These are phyloP conservation scores for Sphaerobolus stellatus DNA, from an alignment of 1,284 basidiomycete genomes.

Conservation along the genomic window DNA sequence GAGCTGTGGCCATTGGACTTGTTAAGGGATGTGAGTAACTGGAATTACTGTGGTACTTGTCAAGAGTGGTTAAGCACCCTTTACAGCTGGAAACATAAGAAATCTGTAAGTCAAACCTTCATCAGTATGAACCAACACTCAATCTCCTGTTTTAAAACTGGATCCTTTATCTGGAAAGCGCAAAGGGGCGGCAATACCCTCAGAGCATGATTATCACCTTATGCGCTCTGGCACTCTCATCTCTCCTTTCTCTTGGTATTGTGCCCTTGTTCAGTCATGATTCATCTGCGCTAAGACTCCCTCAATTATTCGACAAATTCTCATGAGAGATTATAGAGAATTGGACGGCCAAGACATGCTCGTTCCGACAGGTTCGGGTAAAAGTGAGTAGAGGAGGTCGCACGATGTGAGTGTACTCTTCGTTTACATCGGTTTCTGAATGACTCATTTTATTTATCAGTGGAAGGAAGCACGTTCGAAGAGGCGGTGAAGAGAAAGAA, in stretches of 20 bases:
- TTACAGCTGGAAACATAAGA: slow-evolving; percentile 36
- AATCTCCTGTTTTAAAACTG: slow-evolving; percentile 34
- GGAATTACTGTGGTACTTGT: too few relatives aligned
- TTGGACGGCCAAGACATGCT: slow-evolving; percentile 46
- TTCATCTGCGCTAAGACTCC: neutral
- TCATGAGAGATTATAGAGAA: slow-evolving; percentile 43
- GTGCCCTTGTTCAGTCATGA: slow-evolving; percentile 11
- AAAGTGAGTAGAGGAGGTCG: slow-evolving; percentile 45
- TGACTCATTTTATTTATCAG: neutral
- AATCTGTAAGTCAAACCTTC: slow-evolving; percentile 31
- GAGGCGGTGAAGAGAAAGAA: slow-evolving; percentile 14
- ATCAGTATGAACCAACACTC: neutral
- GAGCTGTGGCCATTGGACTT: slow-evolving; percentile 46
- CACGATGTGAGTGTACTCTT: slow-evolving; percentile 21
- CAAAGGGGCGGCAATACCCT: slow-evolving; percentile 50
- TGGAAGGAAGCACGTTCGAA: slow-evolving; percentile 44
- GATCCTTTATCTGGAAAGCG: slow-evolving; percentile 53
- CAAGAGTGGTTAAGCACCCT: too few relatives aligned
- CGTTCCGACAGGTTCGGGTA: slow-evolving; percentile 40
- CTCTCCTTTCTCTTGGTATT: slow-evolving; percentile 38
- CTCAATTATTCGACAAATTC: slow-evolving; percentile 46
- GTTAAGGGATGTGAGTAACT: slow-evolving; percentile 33
- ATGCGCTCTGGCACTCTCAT: slow-evolving; percentile 38
- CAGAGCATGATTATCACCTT: slow-evolving; percentile 53
- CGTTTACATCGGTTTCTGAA: neutral